Evolutionary conservation across 2,329 filamentous ascomycete species (phyloP).

Genomic region (Periconia sp.): DNA sequence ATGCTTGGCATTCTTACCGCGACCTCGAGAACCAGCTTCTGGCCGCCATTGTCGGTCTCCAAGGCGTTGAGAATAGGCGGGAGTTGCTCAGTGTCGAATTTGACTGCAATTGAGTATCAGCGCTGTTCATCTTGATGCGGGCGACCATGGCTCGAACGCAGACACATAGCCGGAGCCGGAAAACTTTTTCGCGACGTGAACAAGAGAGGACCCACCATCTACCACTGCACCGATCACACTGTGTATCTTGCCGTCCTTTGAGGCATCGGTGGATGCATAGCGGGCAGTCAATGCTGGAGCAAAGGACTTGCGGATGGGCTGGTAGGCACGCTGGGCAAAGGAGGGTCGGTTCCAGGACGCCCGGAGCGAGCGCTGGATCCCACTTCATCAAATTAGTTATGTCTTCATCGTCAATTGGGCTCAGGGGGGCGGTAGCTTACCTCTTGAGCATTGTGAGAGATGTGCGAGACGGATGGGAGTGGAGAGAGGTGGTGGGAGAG

Average conservation of each 20-base stretch:
- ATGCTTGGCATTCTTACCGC: conserved; percentile 68
- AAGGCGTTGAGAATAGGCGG: conserved; percentile 98
- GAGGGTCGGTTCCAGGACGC: conserved; percentile 65
- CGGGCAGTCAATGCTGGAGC: conserved; percentile 65
- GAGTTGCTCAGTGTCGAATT: conserved; percentile 93
- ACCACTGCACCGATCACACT: conserved; percentile 97
- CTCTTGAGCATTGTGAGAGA: conserved; percentile 67
- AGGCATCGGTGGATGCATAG: conserved; percentile 65
- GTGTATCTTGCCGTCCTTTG: conserved; percentile 68
- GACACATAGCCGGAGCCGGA: conserved; percentile 17
- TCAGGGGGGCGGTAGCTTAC: conserved; percentile 48
- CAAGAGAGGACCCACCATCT: conserved; percentile 80
- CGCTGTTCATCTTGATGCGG: conserved; percentile 28
- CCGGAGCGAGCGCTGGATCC: conserved; percentile 69
- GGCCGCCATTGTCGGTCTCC: conserved; percentile 85
- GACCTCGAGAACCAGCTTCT: conserved; percentile 96
- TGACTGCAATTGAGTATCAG: conserved; percentile 68
- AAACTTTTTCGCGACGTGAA: conserved; percentile 54
- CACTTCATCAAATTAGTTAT: conserved; percentile 55
- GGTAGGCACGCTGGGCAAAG: conserved; percentile 60
- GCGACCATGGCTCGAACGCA: conserved; percentile 32
- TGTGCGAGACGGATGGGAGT: conserved; percentile 47
- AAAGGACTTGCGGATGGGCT: conserved; percentile 63
- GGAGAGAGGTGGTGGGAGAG: conserved; percentile 33
- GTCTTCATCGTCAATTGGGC: conserved; percentile 46